A percentile compares a stretch with the other conserved stretches of the same genome.
phyloP scores from a whole-genome alignment of 805 yeast genomes.

The Candida parachauliodes region DNA sequence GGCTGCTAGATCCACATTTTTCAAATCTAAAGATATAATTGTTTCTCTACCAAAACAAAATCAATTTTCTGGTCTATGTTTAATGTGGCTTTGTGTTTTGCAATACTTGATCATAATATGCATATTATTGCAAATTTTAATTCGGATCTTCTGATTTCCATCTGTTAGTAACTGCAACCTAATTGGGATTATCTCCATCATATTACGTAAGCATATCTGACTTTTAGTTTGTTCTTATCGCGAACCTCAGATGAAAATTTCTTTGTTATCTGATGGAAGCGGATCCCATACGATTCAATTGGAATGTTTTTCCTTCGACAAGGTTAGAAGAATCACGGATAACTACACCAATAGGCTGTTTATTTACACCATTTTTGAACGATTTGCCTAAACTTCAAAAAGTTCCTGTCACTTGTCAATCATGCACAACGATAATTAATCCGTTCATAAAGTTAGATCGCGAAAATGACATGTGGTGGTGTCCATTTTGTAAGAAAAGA shows the following conservation, averaged over 20 bases:
- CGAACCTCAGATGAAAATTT: not conserved
- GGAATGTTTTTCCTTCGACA: constrained; percentile 53
- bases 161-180: too few relatives aligned
- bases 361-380: constrained; percentile 23
- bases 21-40: constrained; percentile 2
- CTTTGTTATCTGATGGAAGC: constrained; percentile 1
- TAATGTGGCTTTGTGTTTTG: not conserved
- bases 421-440: constrained; percentile 27
- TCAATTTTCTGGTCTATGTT: too few relatives aligned
- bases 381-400: not conserved
- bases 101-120: not conserved
- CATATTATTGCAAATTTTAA: constrained; percentile 2
- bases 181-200: too few relatives aligned
- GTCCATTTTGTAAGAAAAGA: constrained; percentile 31
- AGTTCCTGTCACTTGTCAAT: constrained; percentile 22
- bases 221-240: too few relatives aligned
- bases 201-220: too few relatives aligned
- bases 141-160: too few relatives aligned
- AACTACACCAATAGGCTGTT: constrained; percentile 35
- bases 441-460: constrained; percentile 28
- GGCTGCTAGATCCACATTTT: constrained; percentile 6
- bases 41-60: too few relatives aligned
- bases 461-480: constrained; percentile 33
- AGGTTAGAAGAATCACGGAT: constrained; percentile 30
- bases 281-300: constrained; percentile 43